phyloP scores from a whole-genome alignment of 495 filamentous ascomycete genomes.

The Penicillium malachiteum region DNA sequence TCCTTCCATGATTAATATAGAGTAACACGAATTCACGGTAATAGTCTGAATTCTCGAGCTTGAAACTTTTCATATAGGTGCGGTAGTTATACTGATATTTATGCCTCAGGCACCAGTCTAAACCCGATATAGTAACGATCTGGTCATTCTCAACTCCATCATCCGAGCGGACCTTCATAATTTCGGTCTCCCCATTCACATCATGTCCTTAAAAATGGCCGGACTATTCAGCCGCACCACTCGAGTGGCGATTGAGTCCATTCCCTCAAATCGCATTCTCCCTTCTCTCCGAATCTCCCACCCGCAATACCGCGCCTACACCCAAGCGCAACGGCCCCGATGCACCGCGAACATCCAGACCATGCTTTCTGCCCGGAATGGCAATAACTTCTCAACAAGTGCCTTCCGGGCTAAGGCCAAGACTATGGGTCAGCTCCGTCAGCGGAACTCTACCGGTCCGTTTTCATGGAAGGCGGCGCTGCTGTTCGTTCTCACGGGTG shows the following conservation, averaged over 20 bases:
- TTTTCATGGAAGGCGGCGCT: constrained; percentile 89
- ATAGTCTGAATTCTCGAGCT: too few relatives aligned
- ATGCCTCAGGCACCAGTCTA: constrained; percentile 20
- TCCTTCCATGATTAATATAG: background rate
- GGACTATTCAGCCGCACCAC: constrained; percentile 28
- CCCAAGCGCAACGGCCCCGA: constrained; percentile 29
- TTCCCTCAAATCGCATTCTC: constrained; percentile 17
- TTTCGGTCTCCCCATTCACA: constrained; percentile 3
- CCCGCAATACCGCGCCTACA: constrained; percentile 27
- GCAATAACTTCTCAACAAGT: constrained; percentile 35
- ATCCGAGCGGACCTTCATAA: constrained; percentile 9
- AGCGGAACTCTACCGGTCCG: constrained; percentile 53
- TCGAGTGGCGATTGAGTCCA: constrained; percentile 23
- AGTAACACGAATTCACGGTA: background rate
- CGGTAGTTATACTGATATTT: background rate
- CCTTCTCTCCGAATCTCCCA: constrained; percentile 21
- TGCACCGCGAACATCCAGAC: constrained; percentile 12
- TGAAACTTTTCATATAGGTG: background rate
- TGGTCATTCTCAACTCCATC: constrained; percentile 26
- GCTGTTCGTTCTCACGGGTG: constrained; percentile 78
- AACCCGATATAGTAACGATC: constrained; percentile 21
- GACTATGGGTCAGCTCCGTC: constrained; percentile 46
- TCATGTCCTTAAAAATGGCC: constrained; percentile 26
- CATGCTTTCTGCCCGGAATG: constrained; percentile 16
- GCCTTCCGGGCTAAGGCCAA: constrained; percentile 24